Base-by-base conservation (phyloP, 441 rosid species). In the Capsella rubella region DNA sequence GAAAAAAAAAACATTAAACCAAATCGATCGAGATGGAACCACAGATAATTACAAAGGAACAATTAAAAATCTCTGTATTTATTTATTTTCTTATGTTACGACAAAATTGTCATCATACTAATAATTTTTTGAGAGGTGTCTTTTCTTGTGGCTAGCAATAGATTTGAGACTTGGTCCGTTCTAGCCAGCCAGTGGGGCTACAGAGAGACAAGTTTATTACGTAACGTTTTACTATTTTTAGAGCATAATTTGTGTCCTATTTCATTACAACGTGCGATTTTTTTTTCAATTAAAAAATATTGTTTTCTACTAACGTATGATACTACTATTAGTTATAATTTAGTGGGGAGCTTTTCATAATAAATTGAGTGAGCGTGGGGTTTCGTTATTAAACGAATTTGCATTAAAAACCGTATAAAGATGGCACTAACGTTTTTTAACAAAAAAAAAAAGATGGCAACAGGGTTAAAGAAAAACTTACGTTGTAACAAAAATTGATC, bases 131-230 rank as follows among this genome's bases (percentile, higher is more conserved):
- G 25, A 21, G 42, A 46, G 12, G 16, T 31, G 68, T 47, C 16
- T 46, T 31, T 64, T 46, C 43, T 47, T 64, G 55, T 64, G 56
- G 55, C 43, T 64, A 31, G 3, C 28, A 47, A 21, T 31, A 29
- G 6, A 46, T 63, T 47, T 64, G 55, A 46, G 69, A 64, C 69
- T 64, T 31, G 55, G 69, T 64, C 69, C 29, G 16, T 37, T n/a
- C 8, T 28, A 21, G 4, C 14, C 66, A 4, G 35, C 8, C 25
- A 21, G 25, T 21, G 25, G 65, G 35, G 8, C 21, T 62, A 43
- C 25, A 13, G 18, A 16, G 18, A 16, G 9, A 14, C n/a, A 10
- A 63, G 15, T 63, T 2, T 42, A 8, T 14, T 14, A 27, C 66
- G 51, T 42, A 25, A 61, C 35, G 13, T 6, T 61, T 61, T 5